A percentile compares a stretch with the other conserved stretches of the same genome.
phyloP scores from a whole-genome alignment of 345 rosid species.

The Ceriops zippeliana region DNA sequence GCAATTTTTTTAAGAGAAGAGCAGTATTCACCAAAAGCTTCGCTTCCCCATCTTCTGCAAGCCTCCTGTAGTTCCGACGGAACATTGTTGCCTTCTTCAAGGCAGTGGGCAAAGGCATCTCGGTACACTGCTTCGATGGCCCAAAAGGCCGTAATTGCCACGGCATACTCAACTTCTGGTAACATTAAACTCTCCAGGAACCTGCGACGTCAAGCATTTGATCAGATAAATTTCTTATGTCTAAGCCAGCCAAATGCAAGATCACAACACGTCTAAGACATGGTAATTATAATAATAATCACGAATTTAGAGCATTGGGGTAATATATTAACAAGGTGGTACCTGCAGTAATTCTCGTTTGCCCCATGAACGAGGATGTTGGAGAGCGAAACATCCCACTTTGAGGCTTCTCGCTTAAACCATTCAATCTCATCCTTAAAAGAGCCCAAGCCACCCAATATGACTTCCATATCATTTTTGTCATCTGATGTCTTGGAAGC shows the following conservation, averaged over 20 bases:
- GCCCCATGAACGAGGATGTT: slow-evolving; percentile 42
- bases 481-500: slow-evolving; percentile 60
- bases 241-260: too few species aligned
- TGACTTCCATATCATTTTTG: slow-evolving; percentile 57
- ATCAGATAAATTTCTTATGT: too few species aligned
- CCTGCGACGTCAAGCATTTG: slow-evolving; percentile 23
- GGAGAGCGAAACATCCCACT: slow-evolving; percentile 63
- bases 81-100: slow-evolving; percentile 51
- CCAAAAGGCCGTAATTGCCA: slow-evolving; percentile 65
- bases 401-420: slow-evolving; percentile 74
- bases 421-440: slow-evolving; percentile 66
- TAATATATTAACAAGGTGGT: background rate
- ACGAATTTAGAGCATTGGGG: too few species aligned
- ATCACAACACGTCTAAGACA: too few species aligned
- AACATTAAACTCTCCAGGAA: slow-evolving; percentile 60
- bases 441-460: slow-evolving; percentile 61
- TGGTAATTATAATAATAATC: background rate
- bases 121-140: slow-evolving; percentile 76
- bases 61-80: slow-evolving; percentile 49
- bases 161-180: slow-evolving; percentile 48
- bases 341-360: slow-evolving; percentile 68
- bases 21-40: slow-evolving; percentile 56
- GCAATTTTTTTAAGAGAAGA: slow-evolving; percentile 44
- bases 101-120: slow-evolving; percentile 74
- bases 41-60: slow-evolving; percentile 86